Evolutionary conservation across 768 basidiomycete species (phyloP), one percentile per base, ranked within the genome.

Genomic region (Solioccasus polychromus): DNA sequence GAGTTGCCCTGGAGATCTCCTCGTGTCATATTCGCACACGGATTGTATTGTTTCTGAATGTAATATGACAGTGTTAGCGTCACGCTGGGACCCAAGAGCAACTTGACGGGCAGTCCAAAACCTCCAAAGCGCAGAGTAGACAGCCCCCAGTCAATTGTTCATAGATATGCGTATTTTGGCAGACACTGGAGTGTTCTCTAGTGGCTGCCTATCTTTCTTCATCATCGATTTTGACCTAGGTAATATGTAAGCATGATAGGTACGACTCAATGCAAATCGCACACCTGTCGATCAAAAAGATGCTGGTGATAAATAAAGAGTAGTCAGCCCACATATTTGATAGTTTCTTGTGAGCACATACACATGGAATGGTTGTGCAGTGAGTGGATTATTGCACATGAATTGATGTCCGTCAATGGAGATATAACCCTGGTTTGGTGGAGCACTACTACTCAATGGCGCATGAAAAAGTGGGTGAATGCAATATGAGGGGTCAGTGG

Each of bases 381-480:
- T 55, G 6, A 59, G 66, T 4, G 82, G 82, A 52, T 82, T 79
- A 31, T 54, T 69, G 57, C 81, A 83, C 1, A 51, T 39, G 51
- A 78, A 84, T 8, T 68, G 51, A 52, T 83, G 82, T 0, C 82
- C 82, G 47, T 83, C 81, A 11, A 59, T 61, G n/a, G 81, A 80
- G 18, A 78, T 56, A 55, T 83, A 74, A 7, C 79, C 74, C 8
- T 63, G 35, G 8, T 59, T 67, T 1, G 51, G 44, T 3, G 52
- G 58, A 9, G 54, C 37, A 11, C 52, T 48, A 15, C 58, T 39
- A 3, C n/a, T n/a, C n/a, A 54, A 50, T 1, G 66, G 66, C 1
- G 65, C 54, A 55, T 83, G 82, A 60, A 83, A 77, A 35, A 81
- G 64, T 0, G 80, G 78, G 8, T 78, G 61, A 6, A 66, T 70